phyloP scores from a whole-genome alignment of 345 rosid genomes.

The Moricandia moricandioides region DNA sequence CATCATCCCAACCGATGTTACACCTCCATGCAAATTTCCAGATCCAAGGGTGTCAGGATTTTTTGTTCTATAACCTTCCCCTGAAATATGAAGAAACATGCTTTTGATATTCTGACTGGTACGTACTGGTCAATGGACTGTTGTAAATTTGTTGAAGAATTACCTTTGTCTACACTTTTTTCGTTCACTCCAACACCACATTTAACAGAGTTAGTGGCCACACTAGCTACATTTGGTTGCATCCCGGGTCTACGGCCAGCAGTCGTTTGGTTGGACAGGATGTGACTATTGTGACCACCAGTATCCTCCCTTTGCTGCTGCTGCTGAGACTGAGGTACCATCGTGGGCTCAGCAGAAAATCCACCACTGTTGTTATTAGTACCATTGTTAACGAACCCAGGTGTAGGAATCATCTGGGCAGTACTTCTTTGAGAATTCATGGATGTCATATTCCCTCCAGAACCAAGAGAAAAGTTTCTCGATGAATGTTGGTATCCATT shows the following conservation, averaged over 20 bases:
- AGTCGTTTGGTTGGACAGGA: slow-evolving; percentile 61
- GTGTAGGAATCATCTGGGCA: slow-evolving; percentile 96
- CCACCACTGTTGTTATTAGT: slow-evolving; percentile 46
- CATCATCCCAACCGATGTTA: slow-evolving; percentile 50
- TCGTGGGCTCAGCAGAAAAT: slow-evolving; percentile 66
- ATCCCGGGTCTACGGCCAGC: slow-evolving; percentile 58
- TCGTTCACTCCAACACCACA: slow-evolving; percentile 61
- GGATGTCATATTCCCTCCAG: slow-evolving; percentile 74
- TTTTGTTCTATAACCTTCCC: slow-evolving; percentile 62
- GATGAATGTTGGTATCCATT: slow-evolving; percentile 70
- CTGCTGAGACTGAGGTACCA: slow-evolving; percentile 59
- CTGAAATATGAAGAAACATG: slow-evolving; percentile 41
- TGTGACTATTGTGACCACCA: slow-evolving; percentile 65
- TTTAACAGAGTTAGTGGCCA: slow-evolving; percentile 59
- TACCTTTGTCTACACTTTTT: slow-evolving; percentile 47
- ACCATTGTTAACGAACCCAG: slow-evolving; percentile 61
- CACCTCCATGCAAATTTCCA: slow-evolving; percentile 58
- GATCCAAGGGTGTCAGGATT: slow-evolving; percentile 57
- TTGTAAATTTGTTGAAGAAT: slow-evolving; percentile 48
- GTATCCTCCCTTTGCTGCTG: slow-evolving; percentile 66
- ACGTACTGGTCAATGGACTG: slow-evolving; percentile 46
- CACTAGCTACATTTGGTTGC: slow-evolving; percentile 68
- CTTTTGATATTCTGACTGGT: slow-evolving; percentile 14
- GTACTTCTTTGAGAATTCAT: slow-evolving; percentile 59
- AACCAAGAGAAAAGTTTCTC: slow-evolving; percentile 59